These are phyloP conservation scores for Bruguiera gymnorhiza DNA, from an alignment of 345 rosid species.

Conservation along the genomic window DNA sequence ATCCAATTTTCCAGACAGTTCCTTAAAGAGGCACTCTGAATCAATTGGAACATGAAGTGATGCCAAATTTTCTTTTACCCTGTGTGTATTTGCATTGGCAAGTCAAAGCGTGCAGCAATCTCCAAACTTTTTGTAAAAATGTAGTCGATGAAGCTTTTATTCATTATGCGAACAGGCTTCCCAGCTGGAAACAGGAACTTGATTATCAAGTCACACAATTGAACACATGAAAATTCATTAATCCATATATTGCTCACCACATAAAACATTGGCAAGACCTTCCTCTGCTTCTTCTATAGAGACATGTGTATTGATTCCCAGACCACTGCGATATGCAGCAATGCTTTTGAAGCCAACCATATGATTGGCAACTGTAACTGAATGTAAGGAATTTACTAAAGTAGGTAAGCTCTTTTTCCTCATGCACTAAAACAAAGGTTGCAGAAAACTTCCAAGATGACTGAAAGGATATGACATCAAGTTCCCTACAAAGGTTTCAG, in stretches of 20 bases:
- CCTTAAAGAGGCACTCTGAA: too few relatives aligned
- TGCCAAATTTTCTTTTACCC: constrained; percentile 51
- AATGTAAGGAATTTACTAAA: constrained; percentile 46
- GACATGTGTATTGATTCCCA: constrained; percentile 67
- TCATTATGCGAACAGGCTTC: constrained; percentile 57
- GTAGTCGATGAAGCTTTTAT: constrained; percentile 81
- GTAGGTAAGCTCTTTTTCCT: not conserved
- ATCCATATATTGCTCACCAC: constrained; percentile 38
- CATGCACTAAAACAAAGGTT: constrained; percentile 2
- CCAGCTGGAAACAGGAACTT: constrained; percentile 52
- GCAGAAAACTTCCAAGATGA: constrained; percentile 15
- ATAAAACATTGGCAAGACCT: constrained; percentile 63
- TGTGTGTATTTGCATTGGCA: constrained; percentile 94
- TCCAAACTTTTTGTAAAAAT: constrained; percentile 62
- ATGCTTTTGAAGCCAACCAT: constrained; percentile 75
- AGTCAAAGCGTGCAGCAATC: constrained; percentile 50
- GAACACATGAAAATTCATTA: constrained; percentile 7
- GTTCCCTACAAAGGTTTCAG: constrained; percentile 43
- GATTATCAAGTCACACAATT: constrained; percentile 17
- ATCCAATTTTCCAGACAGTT: too few relatives aligned
- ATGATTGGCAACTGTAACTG: constrained; percentile 48
- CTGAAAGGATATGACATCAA: constrained; percentile 84
- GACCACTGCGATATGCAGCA: constrained; percentile 91
- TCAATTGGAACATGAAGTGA: constrained; percentile 4
- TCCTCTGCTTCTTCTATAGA: constrained; percentile 57